A percentile compares a stretch with the other conserved stretches of the same genome.
Evolutionary conservation across 352 stramenopile species (phyloP).

Genomic region (Poterioochromonas sp.): DNA sequence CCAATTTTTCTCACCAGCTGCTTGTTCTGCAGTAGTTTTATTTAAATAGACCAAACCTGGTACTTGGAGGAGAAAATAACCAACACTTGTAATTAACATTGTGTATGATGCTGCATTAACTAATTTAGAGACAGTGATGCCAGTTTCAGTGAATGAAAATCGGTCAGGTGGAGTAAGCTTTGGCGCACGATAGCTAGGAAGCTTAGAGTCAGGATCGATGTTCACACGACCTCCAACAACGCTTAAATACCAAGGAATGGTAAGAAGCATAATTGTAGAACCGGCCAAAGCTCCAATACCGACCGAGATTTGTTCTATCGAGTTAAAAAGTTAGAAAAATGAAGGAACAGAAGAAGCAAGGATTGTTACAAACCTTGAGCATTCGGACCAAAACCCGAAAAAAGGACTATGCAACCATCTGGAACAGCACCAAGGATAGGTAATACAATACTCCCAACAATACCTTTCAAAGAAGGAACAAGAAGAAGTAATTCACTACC

Average conservation of each 20-base stretch:
- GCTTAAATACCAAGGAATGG: constrained; percentile 88
- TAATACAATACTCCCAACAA: constrained; percentile 91
- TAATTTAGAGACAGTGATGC: not conserved
- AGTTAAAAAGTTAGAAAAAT: not conserved
- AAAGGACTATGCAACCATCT: constrained; percentile 93
- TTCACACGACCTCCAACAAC: constrained; percentile 85
- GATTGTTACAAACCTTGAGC: constrained; percentile 55
- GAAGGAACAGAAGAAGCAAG: not conserved
- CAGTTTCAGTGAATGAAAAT: constrained; percentile 64
- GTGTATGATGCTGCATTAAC: constrained; percentile 25
- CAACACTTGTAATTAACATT: constrained; percentile 28
- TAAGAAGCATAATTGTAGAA: constrained; percentile 98
- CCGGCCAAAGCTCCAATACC: constrained; percentile 93
- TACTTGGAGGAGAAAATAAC: constrained; percentile 42
- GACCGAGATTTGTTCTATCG: constrained; percentile 67
- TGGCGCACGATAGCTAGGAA: constrained; percentile 70
- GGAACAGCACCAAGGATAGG: constrained; percentile 90
- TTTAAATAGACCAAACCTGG: constrained; percentile 73
- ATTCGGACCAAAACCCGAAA: constrained; percentile 73
- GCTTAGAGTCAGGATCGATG: constrained; percentile 65
- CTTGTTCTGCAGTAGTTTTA: constrained; percentile 64
- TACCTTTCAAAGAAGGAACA: constrained; percentile 80
- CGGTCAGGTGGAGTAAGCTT: constrained; percentile 60
- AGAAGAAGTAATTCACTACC: constrained; percentile 93
- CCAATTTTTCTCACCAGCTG: constrained; percentile 70